Conservation (phyloP, 441 rosid species). For the Erysimum cheiri region DNA sequence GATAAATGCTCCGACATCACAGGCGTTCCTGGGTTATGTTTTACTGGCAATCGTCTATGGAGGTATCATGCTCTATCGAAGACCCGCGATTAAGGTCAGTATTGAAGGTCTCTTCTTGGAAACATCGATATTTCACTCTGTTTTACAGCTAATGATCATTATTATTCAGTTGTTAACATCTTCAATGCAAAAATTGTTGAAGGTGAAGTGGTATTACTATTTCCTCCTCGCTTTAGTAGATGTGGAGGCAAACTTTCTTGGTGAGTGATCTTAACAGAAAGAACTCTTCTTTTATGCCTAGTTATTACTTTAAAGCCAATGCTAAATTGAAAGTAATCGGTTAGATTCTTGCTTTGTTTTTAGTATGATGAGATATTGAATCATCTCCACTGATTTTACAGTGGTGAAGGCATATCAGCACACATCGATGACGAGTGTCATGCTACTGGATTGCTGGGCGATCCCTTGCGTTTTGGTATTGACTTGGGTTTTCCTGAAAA, state of each 20-base stretch:
- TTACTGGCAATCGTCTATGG: conserved; percentile 78
- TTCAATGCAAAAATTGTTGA: conserved; percentile 36
- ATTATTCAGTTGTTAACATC: not conserved
- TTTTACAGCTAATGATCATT: too few species aligned
- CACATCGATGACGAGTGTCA: conserved; percentile 88
- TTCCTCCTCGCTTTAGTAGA: conserved; percentile 75
- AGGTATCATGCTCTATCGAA: conserved; percentile 60
- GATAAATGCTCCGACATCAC: conserved; percentile 85
- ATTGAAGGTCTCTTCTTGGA: not conserved
- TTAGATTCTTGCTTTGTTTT: not conserved
- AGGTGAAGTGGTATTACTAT: conserved; percentile 95
- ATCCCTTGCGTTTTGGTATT: conserved; percentile 88
- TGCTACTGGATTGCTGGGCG: conserved; percentile 96
- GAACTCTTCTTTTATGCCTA: not conserved
- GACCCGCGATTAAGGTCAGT: conserved; percentile 65
- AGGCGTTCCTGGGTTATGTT: conserved; percentile 72
- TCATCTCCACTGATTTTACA: conserved; percentile 38
- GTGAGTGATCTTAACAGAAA: conserved; percentile 51
- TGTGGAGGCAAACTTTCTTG: conserved; percentile 92
- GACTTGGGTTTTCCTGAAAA: conserved; percentile 75
- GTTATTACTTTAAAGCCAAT: not conserved
- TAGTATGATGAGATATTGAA: not conserved
- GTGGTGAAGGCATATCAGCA: conserved; percentile 96
- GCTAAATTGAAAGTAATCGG: not conserved
- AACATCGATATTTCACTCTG: not conserved